These are phyloP conservation scores for Halteria grandinella DNA, from an alignment of 73 alveolate species.

Conservation along the genomic window DNA sequence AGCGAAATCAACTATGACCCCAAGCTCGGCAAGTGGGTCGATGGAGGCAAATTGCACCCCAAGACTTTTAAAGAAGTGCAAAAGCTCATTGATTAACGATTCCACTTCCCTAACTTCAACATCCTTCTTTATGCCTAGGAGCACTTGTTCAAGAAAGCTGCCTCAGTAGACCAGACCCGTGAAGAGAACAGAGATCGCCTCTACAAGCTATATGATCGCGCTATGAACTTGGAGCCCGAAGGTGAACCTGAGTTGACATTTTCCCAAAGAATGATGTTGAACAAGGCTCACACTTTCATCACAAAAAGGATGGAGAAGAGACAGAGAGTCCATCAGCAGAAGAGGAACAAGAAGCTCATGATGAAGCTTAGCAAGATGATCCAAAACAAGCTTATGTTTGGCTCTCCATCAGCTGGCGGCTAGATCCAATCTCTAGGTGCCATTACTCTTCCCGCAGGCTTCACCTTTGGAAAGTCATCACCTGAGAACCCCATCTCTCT, in stretches of 20 bases:
- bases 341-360: conserved; percentile 12
- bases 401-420: not conserved
- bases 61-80: conserved; percentile 17
- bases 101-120: conserved; percentile 35
- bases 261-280: conserved; percentile 44
- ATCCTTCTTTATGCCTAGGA: conserved; percentile 40
- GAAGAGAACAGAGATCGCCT: conserved; percentile 45
- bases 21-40: conserved; percentile 11
- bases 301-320: conserved; percentile 51
- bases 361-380: conserved; percentile 14
- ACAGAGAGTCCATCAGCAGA: conserved; percentile 34
- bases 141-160: conserved; percentile 18
- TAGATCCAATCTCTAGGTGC: not conserved
- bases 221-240: conserved; percentile 50
- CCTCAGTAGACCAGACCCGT: not conserved
- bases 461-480: not conserved
- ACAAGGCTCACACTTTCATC: conserved; percentile 28
- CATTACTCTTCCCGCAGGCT: conserved; percentile 11
- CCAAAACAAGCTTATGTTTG: not conserved
- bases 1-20: conserved; percentile 21
- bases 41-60: conserved; percentile 45
- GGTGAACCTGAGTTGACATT: conserved; percentile 40
- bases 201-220: conserved; percentile 24
- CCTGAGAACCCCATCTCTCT: not conserved
- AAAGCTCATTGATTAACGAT: conserved; percentile 9